These are phyloP conservation scores for Sophora flavescens DNA, from an alignment of 306 rosid species.

Conservation along the genomic window DNA sequence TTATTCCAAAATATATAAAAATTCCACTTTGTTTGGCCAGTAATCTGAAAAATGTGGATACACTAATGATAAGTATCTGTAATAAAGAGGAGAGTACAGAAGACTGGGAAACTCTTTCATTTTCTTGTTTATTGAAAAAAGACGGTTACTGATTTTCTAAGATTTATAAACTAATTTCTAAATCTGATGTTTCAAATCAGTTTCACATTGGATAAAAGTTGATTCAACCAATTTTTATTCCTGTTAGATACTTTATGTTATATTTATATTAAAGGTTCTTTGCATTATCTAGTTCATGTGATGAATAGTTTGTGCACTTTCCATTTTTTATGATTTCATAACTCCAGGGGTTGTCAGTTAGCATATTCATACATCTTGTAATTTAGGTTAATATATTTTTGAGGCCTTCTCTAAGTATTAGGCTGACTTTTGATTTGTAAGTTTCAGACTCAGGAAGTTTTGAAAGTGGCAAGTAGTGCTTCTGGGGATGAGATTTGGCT, in stretches of 20 bases:
- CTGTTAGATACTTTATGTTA: neutral
- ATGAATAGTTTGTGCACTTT: constrained; percentile 1
- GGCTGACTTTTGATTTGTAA: constrained; percentile 56
- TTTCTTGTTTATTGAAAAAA: constrained; percentile 7
- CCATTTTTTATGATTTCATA: constrained; percentile 17
- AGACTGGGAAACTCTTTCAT: constrained; percentile 13
- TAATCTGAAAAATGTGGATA: constrained; percentile 8
- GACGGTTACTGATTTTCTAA: constrained; percentile 6
- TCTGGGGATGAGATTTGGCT: constrained; percentile 78
- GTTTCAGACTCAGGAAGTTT: constrained; percentile 77
- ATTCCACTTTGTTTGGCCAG: neutral
- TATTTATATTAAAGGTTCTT: neutral
- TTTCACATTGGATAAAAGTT: constrained; percentile 25
- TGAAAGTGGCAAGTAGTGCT: constrained; percentile 65
- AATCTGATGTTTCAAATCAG: constrained; percentile 25
- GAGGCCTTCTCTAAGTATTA: constrained; percentile 37
- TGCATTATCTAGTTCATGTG: constrained; percentile 12
- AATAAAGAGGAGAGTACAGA: constrained; percentile 11
- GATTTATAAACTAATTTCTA: constrained; percentile 16
- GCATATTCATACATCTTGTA: constrained; percentile 23
- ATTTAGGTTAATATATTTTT: constrained; percentile 38
- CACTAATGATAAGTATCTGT: neutral
- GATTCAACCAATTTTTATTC: constrained; percentile 1
- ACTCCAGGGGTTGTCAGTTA: constrained; percentile 16
- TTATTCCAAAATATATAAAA: constrained; percentile 18